Evolutionary conservation across 1,139 yeast genomes (phyloP).

Genomic region (Entelexis sorbosivorans): DNA sequence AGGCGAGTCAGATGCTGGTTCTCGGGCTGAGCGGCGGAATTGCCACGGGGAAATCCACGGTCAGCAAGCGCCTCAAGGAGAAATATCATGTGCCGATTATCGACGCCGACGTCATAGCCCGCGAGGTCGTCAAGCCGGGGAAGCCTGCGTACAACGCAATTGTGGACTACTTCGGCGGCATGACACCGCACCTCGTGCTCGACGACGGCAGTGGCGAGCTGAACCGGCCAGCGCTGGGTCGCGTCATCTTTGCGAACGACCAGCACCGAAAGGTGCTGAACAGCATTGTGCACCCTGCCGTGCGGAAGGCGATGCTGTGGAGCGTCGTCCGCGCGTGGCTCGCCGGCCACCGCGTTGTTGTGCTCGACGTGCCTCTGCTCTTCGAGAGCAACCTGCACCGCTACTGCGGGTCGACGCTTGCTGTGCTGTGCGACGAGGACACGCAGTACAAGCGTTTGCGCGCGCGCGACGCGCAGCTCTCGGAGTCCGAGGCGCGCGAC

Average conservation of each 20-base stretch:
- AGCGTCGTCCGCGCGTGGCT: slow-evolving; percentile 51
- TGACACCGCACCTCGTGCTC: slow-evolving; percentile 46
- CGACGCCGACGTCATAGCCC: slow-evolving; percentile 86
- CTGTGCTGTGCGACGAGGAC: slow-evolving; percentile 51
- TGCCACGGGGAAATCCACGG: slow-evolving; percentile 92
- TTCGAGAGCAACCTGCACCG: slow-evolving; percentile 67
- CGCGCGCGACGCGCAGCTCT: slow-evolving; percentile 55
- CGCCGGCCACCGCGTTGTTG: slow-evolving; percentile 42
- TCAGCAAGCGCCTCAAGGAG: slow-evolving; percentile 47
- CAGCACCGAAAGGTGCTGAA: slow-evolving; percentile 45
- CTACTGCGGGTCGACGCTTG: slow-evolving; percentile 61
- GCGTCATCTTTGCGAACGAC: slow-evolving; percentile 64
- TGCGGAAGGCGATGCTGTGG: slow-evolving; percentile 53
- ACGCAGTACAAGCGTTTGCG: slow-evolving; percentile 54
- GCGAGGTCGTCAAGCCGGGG: slow-evolving; percentile 76
- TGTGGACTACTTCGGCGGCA: slow-evolving; percentile 45
- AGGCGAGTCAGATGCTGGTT: slow-evolving; percentile 51
- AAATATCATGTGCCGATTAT: slow-evolving; percentile 49
- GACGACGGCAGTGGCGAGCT: slow-evolving; percentile 38
- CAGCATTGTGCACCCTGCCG: slow-evolving; percentile 80
- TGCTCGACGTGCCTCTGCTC: slow-evolving; percentile 80
- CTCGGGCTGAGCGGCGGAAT: slow-evolving; percentile 95
- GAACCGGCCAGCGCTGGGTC: slow-evolving; percentile 60
- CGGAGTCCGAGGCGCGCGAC: slow-evolving; percentile 45
- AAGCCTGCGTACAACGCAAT: slow-evolving; percentile 57